These are phyloP conservation scores for Spizellomyces sp. DNA, from an alignment of 192 early-diverging fungal genomes.

Conservation along the genomic window DNA sequence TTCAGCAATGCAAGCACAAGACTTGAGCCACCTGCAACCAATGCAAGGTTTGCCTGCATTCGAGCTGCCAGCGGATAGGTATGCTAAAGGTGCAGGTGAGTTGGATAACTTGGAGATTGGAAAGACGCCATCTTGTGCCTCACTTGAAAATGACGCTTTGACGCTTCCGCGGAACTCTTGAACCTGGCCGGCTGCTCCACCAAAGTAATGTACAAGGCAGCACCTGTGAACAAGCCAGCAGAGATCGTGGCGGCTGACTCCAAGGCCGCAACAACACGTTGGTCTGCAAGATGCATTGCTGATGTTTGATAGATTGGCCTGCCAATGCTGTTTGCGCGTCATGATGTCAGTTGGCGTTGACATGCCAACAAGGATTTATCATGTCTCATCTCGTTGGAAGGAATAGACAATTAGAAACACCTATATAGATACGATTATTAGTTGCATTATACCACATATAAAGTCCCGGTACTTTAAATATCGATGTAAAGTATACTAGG, in stretches of 20 bases:
- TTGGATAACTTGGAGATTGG: too few relatives aligned
- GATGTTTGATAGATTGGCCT: too few relatives aligned
- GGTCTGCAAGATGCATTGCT: background rate
- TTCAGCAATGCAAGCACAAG: background rate
- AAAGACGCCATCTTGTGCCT: background rate
- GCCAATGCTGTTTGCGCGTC: too few relatives aligned
- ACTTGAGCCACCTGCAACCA: constrained; percentile 10
- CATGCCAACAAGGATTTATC: too few relatives aligned
- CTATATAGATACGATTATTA: too few relatives aligned
- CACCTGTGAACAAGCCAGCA: constrained; percentile 19
- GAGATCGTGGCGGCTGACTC: constrained; percentile 1
- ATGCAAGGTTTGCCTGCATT: constrained; percentile 8
- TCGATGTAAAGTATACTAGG: too few relatives aligned
- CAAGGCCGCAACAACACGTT: background rate
- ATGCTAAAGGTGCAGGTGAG: background rate
- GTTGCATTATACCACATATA: too few relatives aligned
- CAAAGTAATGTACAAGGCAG: constrained; percentile 11
- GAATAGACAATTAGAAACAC: too few relatives aligned
- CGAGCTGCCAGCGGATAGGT: constrained; percentile 12
- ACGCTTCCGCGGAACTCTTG: background rate
- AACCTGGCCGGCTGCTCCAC: constrained; percentile 14
- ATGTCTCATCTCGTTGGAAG: too few relatives aligned
- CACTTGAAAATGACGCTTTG: constrained; percentile 15
- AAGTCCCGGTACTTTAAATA: too few relatives aligned
- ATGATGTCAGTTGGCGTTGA: too few relatives aligned